These are phyloP conservation scores for Eutrema salsugineum DNA, from an alignment of 441 rosid genomes.

Conservation along the genomic window DNA sequence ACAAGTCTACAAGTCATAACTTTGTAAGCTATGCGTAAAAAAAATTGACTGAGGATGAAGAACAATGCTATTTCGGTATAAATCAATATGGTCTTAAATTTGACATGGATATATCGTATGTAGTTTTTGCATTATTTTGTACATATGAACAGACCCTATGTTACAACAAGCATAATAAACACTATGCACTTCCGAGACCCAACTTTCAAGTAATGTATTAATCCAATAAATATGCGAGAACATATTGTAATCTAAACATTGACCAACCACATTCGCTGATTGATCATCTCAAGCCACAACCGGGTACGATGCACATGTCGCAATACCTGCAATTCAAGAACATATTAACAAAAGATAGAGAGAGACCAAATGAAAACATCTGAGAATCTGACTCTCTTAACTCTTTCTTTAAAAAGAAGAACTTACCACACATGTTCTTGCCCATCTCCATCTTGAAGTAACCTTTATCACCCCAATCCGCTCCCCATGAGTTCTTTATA, in stretches of 20 bases:
- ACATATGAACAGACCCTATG: constrained; percentile 26
- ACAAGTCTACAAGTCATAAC: neutral
- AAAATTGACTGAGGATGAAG: neutral
- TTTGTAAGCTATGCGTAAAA: neutral
- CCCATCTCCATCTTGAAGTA: constrained; percentile 96
- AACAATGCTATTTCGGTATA: neutral
- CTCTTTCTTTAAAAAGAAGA: neutral
- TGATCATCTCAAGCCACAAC: constrained; percentile 55
- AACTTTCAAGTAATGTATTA: neutral
- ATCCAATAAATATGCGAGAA: constrained; percentile 12
- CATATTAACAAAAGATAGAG: constrained; percentile 6
- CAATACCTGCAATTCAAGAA: constrained; percentile 55
- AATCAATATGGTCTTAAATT: neutral
- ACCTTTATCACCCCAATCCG: constrained; percentile 69
- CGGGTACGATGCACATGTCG: constrained; percentile 94
- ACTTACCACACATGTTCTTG: constrained; percentile 96
- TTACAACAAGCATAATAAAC: constrained; percentile 20
- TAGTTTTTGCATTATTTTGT: constrained; percentile 3
- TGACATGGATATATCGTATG: neutral
- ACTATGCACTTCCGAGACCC: constrained; percentile 19
- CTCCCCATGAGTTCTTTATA: constrained; percentile 96
- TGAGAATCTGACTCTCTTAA: neutral
- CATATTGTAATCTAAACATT: neutral
- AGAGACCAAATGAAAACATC: neutral
- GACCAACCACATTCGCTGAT: constrained; percentile 10